Base-by-base conservation (phyloP, 2,329 filamentous ascomycete genomes). In the Fusarium palustre region DNA sequence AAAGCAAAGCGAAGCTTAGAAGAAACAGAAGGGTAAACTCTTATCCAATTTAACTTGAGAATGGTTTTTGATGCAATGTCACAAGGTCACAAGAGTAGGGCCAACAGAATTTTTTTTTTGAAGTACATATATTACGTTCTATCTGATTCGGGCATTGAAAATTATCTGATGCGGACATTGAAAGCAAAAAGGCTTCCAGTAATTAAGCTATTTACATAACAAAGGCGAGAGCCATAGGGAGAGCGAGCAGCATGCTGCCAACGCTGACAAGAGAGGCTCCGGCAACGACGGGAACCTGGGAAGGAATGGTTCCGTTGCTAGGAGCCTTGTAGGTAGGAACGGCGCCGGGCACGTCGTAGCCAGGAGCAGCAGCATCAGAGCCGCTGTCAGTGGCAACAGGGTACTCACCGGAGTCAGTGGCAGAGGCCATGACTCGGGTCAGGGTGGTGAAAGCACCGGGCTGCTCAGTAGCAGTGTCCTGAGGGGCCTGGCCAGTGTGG, bases 151-250 rank as follows among this genome's bases (percentile, higher is more conserved):
- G 47, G 47, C 47, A n/a, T 33, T 33, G 22, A 59, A 53, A 43
- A 38, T 39, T 65, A 65, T 59, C 47, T 59, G 31, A 34, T 59
- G 25, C 47, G 47, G 47, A 34, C 47, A 15, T 33, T 42, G 22
- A 59, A 53, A 48, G 53, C 76, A 31, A 61, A 76, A 48, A 24
- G 10, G 54, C 60, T 48, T 22, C 15, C 54, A 28, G 25, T 36
- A 50, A 65, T 53, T 52, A 65, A 65, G 41, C 36, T 66, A 66
- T 66, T 66, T 66, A 66, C 64, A 66, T 56, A 22, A 62, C 12
- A 50, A 66, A 66, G 36, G 55, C 64, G 34, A 66, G 49, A 33
- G 56, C 64, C 56, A 66, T 34, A 25, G 64, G 64, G 36, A 66
- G 34, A 20, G 63, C 49, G 9, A 66, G 62, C 15, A 66, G 34